These are phyloP conservation scores for Sistotremastrum niveocremeum DNA, from an alignment of 768 basidiomycete genomes.

Conservation along the genomic window DNA sequence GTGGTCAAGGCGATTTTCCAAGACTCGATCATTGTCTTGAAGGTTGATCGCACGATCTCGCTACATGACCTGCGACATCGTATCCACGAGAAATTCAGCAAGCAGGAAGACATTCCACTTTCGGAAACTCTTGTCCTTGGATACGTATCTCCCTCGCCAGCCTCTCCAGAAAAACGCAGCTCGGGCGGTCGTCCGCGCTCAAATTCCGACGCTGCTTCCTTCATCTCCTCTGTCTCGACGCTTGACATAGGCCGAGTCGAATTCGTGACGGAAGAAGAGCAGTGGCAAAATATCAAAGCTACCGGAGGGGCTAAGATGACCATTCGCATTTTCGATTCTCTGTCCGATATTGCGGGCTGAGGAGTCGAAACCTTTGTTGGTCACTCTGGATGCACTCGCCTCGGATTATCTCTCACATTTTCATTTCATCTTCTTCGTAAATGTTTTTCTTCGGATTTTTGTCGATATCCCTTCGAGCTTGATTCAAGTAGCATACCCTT, in stretches of 20 bases:
- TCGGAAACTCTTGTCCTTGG: constrained; percentile 42
- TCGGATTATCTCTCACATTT: no score
- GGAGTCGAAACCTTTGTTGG: constrained; percentile 5
- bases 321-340: constrained; percentile 38
- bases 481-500: no score
- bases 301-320: constrained; percentile 39
- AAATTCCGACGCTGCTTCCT: constrained; percentile 13
- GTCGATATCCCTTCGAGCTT: no score
- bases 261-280: constrained; percentile 43
- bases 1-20: constrained; percentile 54
- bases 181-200: constrained; percentile 16
- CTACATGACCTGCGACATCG: constrained; percentile 41
- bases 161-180: constrained; percentile 5
- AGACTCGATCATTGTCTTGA: constrained; percentile 49
- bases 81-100: constrained; percentile 54
- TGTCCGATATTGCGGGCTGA: constrained; percentile 3
- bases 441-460: no score
- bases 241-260: constrained; percentile 1
- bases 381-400: background rate
- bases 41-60: constrained; percentile 31
- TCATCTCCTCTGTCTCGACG: constrained; percentile 18
- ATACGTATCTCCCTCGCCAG: constrained; percentile 27
- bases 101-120: constrained; percentile 42
- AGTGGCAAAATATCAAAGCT: constrained; percentile 35
- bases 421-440: no score